phyloP scores from a whole-genome alignment of 2,329 filamentous ascomycete genomes.

The Pleochaeta shiraiana region DNA sequence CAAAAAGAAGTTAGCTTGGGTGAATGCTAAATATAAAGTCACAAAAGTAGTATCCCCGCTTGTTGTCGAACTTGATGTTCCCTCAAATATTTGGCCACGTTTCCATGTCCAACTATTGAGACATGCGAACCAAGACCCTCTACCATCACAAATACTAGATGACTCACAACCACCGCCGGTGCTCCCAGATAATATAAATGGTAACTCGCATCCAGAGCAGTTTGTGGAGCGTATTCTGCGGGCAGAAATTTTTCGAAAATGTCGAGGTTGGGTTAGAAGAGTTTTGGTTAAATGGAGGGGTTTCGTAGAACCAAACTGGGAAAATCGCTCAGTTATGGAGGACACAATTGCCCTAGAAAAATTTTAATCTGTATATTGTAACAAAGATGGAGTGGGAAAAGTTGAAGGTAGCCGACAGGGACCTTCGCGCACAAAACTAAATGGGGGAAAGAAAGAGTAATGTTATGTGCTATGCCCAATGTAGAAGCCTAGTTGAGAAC shows the following conservation, averaged over 20 bases:
- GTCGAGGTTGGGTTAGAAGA: not conserved
- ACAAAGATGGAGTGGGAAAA: no score
- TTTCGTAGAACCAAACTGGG: not conserved
- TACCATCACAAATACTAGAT: not conserved
- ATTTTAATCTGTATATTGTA: no score
- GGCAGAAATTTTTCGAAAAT: not conserved
- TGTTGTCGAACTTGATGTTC: not conserved
- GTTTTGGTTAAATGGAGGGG: not conserved
- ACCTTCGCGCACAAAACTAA: no score
- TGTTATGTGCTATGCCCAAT: no score
- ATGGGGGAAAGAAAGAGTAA: no score
- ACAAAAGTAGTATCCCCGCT: not conserved
- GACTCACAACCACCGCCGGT: not conserved
- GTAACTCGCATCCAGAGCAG: not conserved
- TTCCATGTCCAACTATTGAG: not conserved
- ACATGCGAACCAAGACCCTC: not conserved
- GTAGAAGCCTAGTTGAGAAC: no score
- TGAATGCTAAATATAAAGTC: not conserved
- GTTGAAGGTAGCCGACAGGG: no score
- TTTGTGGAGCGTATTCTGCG: not conserved
- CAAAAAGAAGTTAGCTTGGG: not conserved
- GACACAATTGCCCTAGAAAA: not conserved
- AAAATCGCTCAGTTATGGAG: not conserved
- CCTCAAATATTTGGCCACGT: not conserved
- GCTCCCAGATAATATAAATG: no score